phyloP scores from a whole-genome alignment of 768 basidiomycete species.

The Mycena latifolia region DNA sequence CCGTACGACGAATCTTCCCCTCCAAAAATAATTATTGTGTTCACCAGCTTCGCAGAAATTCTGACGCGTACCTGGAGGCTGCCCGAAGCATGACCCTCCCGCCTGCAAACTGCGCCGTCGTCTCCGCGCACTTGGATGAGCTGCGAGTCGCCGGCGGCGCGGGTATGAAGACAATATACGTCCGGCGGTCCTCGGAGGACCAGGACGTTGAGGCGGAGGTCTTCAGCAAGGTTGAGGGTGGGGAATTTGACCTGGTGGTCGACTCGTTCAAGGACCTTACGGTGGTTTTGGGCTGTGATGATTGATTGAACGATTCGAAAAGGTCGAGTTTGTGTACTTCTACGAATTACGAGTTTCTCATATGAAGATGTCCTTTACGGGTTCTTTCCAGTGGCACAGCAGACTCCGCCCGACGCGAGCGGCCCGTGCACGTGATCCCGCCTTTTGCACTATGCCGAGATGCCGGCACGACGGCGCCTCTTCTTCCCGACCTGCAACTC shows the following conservation, averaged over 20 bases:
- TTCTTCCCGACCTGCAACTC: too few species aligned
- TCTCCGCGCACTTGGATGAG: constrained; percentile 57
- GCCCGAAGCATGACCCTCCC: constrained; percentile 48
- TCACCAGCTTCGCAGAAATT: constrained; percentile 38
- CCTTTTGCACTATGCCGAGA: too few species aligned
- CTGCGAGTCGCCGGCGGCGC: constrained; percentile 50
- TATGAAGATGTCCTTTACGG: too few species aligned
- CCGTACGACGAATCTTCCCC: constrained; percentile 7
- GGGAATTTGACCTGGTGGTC: constrained; percentile 55
- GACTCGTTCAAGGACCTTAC: constrained; percentile 36
- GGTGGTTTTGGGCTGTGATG: constrained; percentile 33
- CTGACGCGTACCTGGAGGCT: constrained; percentile 51
- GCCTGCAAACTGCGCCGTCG: constrained; percentile 53
- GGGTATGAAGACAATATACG: constrained; percentile 58
- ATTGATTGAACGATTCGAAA: not conserved
- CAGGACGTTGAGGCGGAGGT: constrained; percentile 36
- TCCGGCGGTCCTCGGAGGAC: constrained; percentile 53
- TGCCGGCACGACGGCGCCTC: too few species aligned
- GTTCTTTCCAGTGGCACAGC: too few species aligned
- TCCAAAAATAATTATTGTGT: not conserved
- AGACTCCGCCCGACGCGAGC: too few species aligned
- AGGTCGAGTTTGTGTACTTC: not conserved
- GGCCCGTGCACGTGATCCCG: too few species aligned
- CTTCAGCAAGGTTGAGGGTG: constrained; percentile 51
- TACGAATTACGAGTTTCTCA: not conserved